These are phyloP conservation scores for Vitis hybrid DNA, from an alignment of 177 flowering plant genomes.

Conservation along the genomic window DNA sequence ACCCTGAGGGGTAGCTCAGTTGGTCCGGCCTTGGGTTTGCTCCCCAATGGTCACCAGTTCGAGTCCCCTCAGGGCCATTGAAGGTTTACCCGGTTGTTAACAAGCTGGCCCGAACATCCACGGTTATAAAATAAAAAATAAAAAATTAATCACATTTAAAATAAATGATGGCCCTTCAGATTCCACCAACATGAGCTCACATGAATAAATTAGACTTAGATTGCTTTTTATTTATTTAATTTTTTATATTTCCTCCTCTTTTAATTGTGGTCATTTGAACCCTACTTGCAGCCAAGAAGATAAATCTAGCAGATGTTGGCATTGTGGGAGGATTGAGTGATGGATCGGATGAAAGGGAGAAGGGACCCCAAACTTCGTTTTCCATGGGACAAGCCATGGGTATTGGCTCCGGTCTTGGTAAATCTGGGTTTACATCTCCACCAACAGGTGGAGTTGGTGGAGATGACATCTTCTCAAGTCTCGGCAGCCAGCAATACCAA, in stretches of 20 bases:
- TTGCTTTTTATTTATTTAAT: too few species aligned
- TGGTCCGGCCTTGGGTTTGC: too few species aligned
- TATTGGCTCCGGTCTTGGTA: conserved; percentile 61
- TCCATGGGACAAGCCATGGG: conserved; percentile 93
- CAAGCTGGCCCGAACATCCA: too few species aligned
- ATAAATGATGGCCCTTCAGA: too few species aligned
- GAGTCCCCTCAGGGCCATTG: too few species aligned
- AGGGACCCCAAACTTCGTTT: conserved; percentile 48
- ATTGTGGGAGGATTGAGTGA: conserved; percentile 72
- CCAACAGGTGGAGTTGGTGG: conserved; percentile 18
- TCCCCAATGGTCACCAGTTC: too few species aligned
- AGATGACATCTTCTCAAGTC: conserved; percentile 54
- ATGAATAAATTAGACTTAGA: too few species aligned
- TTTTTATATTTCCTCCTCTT: background rate
- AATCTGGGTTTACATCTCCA: conserved; percentile 38
- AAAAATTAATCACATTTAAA: too few species aligned
- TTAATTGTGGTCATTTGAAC: background rate
- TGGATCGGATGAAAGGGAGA: conserved; percentile 61
- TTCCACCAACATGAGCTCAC: too few species aligned
- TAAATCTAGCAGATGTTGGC: conserved; percentile 78
- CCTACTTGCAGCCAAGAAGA: conserved; percentile 72
- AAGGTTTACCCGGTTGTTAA: too few species aligned
- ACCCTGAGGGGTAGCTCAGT: too few species aligned
- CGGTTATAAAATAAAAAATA: too few species aligned
- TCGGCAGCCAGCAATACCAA: conserved; percentile 35